Conservation (phyloP, 352 stramenopile species). For the Phytophthora uliginosa region DNA sequence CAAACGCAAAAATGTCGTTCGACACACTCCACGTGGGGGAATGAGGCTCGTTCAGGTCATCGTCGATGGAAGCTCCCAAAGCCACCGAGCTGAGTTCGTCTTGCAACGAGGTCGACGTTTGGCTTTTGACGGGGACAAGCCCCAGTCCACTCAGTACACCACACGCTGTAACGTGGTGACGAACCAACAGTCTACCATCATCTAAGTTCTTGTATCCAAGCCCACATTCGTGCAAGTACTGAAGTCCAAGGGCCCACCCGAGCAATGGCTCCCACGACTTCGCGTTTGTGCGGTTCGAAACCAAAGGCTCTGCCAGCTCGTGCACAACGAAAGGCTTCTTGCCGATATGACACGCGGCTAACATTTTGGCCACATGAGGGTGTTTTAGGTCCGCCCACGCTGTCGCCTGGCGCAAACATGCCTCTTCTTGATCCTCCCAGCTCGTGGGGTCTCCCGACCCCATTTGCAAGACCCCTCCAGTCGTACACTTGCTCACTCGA, state of each 20-base stretch:
- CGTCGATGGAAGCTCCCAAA: too few relatives aligned
- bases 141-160: conserved; percentile 29
- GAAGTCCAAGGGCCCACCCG: conserved; percentile 35
- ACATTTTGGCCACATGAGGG: background rate
- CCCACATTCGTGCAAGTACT: conserved; percentile 41
- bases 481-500: background rate
- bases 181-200: conserved; percentile 23
- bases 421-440: conserved; percentile 1
- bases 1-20: conserved; percentile 29
- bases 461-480: background rate
- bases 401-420: conserved; percentile 1
- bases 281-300: background rate
- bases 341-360: background rate
- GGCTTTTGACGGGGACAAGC: conserved; percentile 27
- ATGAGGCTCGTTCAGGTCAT: too few relatives aligned
- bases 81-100: background rate
- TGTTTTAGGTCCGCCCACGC: conserved; percentile 21
- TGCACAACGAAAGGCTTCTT: background rate
- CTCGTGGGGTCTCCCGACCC: background rate
- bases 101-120: conserved; percentile 10
- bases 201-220: conserved; percentile 35
- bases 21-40: conserved; percentile 15
- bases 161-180: conserved; percentile 11
- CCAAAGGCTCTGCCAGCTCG: background rate
- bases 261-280: conserved; percentile 33